phyloP scores from a whole-genome alignment of 108 stramenopile genomes.

The Craspedostauros australis region DNA sequence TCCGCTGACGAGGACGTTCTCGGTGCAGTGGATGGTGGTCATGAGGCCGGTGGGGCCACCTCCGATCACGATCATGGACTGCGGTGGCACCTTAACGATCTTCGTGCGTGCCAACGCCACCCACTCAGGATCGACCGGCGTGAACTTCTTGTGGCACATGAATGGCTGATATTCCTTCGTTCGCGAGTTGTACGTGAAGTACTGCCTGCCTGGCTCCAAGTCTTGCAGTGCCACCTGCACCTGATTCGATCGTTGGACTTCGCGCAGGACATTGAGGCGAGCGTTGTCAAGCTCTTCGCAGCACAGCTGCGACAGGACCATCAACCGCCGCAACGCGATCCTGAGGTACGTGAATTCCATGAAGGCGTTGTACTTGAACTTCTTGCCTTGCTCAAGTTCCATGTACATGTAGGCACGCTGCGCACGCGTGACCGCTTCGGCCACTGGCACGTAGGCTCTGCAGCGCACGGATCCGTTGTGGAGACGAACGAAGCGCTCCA shows the following conservation, averaged over 20 bases:
- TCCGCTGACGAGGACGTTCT: conserved; percentile 23
- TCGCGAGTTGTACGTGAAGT: conserved; percentile 11
- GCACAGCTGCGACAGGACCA: conserved; percentile 22
- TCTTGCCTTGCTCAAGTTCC: conserved; percentile 31
- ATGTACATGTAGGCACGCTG: conserved; percentile 33
- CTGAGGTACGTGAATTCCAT: conserved; percentile 34
- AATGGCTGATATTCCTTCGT: conserved; percentile 18
- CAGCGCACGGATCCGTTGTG: conserved; percentile 2
- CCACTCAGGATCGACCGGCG: conserved; percentile 26
- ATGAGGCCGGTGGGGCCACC: conserved; percentile 28
- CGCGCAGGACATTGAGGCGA: conserved; percentile 21
- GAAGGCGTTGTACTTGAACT: conserved; percentile 31
- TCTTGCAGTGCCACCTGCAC: conserved; percentile 10
- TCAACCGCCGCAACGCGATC: conserved; percentile 14
- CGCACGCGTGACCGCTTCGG: conserved; percentile 33
- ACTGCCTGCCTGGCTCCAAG: conserved; percentile 19
- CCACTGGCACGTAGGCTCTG: conserved; percentile 29
- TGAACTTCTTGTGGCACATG: conserved; percentile 7
- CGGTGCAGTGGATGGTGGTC: conserved; percentile 25
- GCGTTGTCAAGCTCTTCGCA: conserved; percentile 34
- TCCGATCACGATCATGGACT: conserved; percentile 22
- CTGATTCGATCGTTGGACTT: conserved; percentile 21
- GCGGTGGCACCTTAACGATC: conserved; percentile 24
- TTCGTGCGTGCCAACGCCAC: conserved; percentile 6
- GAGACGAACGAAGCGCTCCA: background rate